Percentiles rank a stretch among this genome's conserved stretches.
These are phyloP conservation scores for Avena atlantica DNA, from an alignment of 176 grass and related monocot genomes.

Conservation along the genomic window DNA sequence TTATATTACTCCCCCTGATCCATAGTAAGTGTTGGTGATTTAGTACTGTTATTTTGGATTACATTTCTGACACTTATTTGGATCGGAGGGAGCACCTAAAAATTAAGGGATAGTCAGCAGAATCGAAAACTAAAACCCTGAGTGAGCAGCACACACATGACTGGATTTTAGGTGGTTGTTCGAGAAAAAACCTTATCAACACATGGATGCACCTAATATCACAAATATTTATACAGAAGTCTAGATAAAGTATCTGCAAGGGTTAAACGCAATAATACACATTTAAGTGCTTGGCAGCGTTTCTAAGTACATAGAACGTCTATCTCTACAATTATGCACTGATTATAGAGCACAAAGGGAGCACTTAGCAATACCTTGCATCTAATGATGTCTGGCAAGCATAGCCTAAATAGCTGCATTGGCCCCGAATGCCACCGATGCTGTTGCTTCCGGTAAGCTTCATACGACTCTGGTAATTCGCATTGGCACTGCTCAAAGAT, in stretches of 20 bases:
- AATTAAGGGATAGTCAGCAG: background rate
- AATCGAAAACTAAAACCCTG: background rate
- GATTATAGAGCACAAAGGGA: background rate
- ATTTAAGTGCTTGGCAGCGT: background rate
- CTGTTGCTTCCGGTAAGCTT: conserved; percentile 95
- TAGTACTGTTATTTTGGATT: too few species aligned
- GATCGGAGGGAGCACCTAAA: background rate
- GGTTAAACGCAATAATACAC: background rate
- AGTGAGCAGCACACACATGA: background rate
- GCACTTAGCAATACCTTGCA: conserved; percentile 66
- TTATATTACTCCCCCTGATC: background rate
- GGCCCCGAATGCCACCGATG: conserved; percentile 95
- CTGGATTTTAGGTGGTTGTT: background rate
- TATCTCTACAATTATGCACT: background rate
- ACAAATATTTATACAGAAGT: background rate
- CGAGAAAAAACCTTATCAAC: background rate
- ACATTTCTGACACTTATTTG: too few species aligned
- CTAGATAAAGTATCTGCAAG: background rate
- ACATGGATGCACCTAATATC: background rate
- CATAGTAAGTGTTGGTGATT: too few species aligned
- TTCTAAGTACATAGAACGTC: background rate
- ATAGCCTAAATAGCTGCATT: conserved; percentile 95
- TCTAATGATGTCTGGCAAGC: conserved; percentile 73
- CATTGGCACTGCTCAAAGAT: conserved; percentile 73
- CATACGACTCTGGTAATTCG: conserved; percentile 90